Conservation (phyloP, 345 rosid species). For the Lagerstroemia speciosa region DNA sequence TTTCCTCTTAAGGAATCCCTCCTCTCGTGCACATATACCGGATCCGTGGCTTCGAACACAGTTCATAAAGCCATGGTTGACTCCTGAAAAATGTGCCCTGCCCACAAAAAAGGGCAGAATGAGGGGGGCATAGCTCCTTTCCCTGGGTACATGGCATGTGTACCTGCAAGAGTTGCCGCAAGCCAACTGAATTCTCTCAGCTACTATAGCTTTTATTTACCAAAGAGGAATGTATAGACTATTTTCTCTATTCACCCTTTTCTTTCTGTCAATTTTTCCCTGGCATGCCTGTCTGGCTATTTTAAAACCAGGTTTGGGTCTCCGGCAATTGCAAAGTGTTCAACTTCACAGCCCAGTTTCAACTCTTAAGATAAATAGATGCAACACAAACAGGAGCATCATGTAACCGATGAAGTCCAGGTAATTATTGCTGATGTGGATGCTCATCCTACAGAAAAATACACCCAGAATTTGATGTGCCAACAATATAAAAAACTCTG, state of each 20-base stretch:
- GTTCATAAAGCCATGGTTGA: neutral
- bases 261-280: too few species aligned
- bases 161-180: neutral
- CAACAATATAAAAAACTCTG: neutral
- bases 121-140: neutral
- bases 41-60: neutral
- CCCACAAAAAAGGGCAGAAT: neutral
- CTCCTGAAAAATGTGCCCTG: neutral
- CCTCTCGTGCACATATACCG: neutral
- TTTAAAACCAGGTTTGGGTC: too few species aligned
- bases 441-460: neutral
- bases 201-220: too few species aligned
- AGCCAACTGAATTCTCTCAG: too few species aligned
- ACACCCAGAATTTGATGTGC: neutral
- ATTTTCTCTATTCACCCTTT: too few species aligned
- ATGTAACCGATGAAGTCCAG: neutral
- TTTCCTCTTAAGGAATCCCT: neutral
- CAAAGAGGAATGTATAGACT: too few species aligned
- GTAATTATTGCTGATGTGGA: neutral
- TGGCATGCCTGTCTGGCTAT: too few species aligned
- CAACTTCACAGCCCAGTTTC: too few species aligned
- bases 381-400: too few species aligned
- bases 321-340: too few species aligned
- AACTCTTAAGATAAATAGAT: too few species aligned
- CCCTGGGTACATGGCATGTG: neutral